Evolutionary conservation across 2,329 filamentous ascomycete genomes (phyloP).

Genomic region (Zymoseptoria brevis): DNA sequence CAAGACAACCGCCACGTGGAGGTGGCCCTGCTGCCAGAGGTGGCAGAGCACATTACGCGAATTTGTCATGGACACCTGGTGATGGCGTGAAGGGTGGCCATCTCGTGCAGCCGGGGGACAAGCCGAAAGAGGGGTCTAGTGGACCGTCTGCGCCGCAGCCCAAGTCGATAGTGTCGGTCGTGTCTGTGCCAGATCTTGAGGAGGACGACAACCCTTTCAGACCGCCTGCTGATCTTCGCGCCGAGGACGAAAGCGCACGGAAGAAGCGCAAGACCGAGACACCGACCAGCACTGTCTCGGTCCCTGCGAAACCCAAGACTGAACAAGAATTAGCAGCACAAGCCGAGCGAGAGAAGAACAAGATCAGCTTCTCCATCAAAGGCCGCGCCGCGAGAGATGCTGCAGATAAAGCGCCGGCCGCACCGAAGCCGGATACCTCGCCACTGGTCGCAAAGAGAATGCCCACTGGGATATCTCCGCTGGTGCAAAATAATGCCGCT

Average conservation of each 20-base stretch:
- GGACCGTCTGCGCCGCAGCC: slow-evolving; percentile 26
- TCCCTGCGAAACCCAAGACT: slow-evolving; percentile 10
- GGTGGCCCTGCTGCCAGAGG: slow-evolving; percentile 40
- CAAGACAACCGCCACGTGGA: slow-evolving; percentile 16
- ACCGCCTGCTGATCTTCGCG: slow-evolving; percentile 56
- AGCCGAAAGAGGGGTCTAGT: slow-evolving; percentile 23
- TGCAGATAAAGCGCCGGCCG: slow-evolving; percentile 16
- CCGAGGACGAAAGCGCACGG: slow-evolving; percentile 51
- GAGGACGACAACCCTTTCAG: slow-evolving; percentile 55
- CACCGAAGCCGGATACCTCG: slow-evolving; percentile 22
- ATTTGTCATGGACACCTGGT: slow-evolving; percentile 63
- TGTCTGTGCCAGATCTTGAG: slow-evolving; percentile 29
- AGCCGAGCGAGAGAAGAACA: slow-evolving; percentile 35
- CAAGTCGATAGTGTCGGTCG: slow-evolving; percentile 18
- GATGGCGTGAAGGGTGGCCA: slow-evolving; percentile 48
- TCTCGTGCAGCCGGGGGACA: slow-evolving; percentile 28
- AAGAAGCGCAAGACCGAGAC: slow-evolving; percentile 21
- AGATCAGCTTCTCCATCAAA: slow-evolving; percentile 93
- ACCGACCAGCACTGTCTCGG: slow-evolving; percentile 2
- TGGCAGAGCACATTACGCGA: slow-evolving; percentile 53
- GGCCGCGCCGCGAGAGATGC: slow-evolving; percentile 51
- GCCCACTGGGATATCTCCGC: slow-evolving; percentile 22
- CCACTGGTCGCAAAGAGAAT: slow-evolving; percentile 44
- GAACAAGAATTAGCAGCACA: slow-evolving; percentile 35
- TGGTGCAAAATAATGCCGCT: slow-evolving; percentile 17